A percentile compares a stretch with the other conserved stretches of the same genome.
phyloP scores from a whole-genome alignment of 2,329 filamentous ascomycete species.

The Penicillium sclerotiorum region DNA sequence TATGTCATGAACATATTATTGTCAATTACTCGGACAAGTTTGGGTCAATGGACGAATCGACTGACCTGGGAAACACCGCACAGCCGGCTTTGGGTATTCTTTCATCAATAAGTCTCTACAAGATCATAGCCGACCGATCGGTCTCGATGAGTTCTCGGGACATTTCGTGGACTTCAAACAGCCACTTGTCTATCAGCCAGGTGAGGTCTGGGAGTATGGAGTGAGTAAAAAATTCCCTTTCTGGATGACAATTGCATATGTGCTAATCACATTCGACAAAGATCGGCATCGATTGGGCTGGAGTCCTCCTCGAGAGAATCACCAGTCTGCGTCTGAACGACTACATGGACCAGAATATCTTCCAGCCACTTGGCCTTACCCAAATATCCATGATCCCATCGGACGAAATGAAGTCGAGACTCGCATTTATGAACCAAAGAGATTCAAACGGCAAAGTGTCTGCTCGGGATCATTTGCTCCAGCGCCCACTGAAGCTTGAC shows the following conservation, averaged over 20 bases:
- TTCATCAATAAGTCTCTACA: slow-evolving; percentile 57
- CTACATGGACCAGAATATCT: slow-evolving; percentile 54
- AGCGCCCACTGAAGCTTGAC: slow-evolving; percentile 48
- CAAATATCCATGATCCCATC: slow-evolving; percentile 62
- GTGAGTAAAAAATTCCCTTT: slow-evolving; percentile 37
- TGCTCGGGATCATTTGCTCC: slow-evolving; percentile 55
- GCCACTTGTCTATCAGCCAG: slow-evolving; percentile 66
- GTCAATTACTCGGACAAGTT: too few relatives aligned
- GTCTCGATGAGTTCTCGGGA: slow-evolving; percentile 62
- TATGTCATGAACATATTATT: background rate
- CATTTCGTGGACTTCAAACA: slow-evolving; percentile 54
- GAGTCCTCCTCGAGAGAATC: slow-evolving; percentile 52
- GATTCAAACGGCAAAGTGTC: slow-evolving; percentile 47
- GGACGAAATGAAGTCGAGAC: slow-evolving; percentile 54
- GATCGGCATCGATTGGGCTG: slow-evolving; percentile 59
- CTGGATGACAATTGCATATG: background rate
- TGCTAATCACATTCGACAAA: slow-evolving; percentile 27
- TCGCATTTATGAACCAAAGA: slow-evolving; percentile 62
- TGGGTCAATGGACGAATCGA: too few relatives aligned
- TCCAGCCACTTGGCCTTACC: slow-evolving; percentile 51
- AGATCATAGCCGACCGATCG: slow-evolving; percentile 53
- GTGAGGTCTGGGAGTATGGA: slow-evolving; percentile 63
- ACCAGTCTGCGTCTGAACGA: slow-evolving; percentile 50
- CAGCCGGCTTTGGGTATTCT: slow-evolving; percentile 60
- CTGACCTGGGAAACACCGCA: slow-evolving; percentile 17